phyloP scores from a whole-genome alignment of 108 stramenopile genomes.

The Pseudonitzschia delicatissima region DNA sequence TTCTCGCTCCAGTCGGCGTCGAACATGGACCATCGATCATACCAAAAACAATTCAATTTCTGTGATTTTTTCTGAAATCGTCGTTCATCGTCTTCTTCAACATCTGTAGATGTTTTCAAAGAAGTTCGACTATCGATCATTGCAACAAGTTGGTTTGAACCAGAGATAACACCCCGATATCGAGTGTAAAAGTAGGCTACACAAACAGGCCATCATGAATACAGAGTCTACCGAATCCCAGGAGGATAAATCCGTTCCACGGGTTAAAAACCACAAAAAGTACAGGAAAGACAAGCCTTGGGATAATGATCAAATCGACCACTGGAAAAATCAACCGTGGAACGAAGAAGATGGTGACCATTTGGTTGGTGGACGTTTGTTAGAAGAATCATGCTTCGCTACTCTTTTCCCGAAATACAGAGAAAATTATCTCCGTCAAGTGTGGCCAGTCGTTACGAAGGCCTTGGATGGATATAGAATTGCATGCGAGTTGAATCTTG shows the following conservation, averaged over 20 bases:
- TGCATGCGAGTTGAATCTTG: constrained; percentile 82
- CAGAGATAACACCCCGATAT: not conserved
- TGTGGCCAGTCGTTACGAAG: constrained; percentile 96
- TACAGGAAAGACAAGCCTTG: constrained; percentile 99
- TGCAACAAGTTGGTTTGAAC: not conserved
- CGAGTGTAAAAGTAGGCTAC: too few relatives aligned
- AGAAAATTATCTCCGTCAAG: constrained; percentile 96
- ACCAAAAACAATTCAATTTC: too few relatives aligned
- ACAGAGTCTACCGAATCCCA: not conserved
- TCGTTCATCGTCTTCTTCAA: too few relatives aligned
- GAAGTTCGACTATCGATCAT: too few relatives aligned
- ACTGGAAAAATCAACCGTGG: constrained; percentile 91
- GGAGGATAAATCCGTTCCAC: constrained; percentile 1
- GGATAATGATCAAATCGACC: constrained; percentile 96
- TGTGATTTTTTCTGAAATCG: too few relatives aligned
- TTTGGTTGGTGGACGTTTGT: constrained; percentile 79
- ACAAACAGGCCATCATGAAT: not conserved
- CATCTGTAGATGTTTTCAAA: too few relatives aligned
- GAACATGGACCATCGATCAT: too few relatives aligned
- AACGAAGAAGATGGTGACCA: constrained; percentile 47
- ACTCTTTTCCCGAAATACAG: constrained; percentile 99
- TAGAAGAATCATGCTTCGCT: constrained; percentile 97
- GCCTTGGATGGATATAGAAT: constrained; percentile 78
- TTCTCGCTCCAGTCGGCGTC: too few relatives aligned
- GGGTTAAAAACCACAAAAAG: constrained; percentile 88